A percentile compares a stretch with the other conserved stretches of the same genome.
Evolutionary conservation across 352 stramenopile species (phyloP).

Genomic region (Peronospora farinosa): DNA sequence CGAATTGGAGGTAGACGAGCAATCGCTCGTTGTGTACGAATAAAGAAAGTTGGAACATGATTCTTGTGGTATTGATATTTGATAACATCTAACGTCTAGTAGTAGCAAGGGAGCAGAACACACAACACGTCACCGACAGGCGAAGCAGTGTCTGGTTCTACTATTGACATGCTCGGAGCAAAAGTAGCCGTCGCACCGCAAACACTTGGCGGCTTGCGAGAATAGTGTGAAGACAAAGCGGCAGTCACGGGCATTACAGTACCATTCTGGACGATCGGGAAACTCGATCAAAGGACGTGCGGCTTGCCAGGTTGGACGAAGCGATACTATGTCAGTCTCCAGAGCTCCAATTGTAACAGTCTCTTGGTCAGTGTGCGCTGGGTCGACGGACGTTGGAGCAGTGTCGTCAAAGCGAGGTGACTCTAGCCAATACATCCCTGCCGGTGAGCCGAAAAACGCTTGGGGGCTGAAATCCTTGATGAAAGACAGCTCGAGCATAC

Average conservation of each 20-base stretch:
- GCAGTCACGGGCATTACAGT: conserved; percentile 57
- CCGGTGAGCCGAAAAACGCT: conserved; percentile 26
- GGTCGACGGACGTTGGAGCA: conserved; percentile 1
- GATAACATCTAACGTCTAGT: conserved; percentile 6
- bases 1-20: conserved; percentile 28
- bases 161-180: conserved; percentile 46
- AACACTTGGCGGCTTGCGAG: conserved; percentile 43
- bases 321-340: conserved; percentile 1
- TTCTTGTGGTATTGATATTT: background rate
- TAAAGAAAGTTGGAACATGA: conserved; percentile 10
- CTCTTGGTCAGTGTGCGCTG: conserved; percentile 11
- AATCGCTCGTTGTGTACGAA: conserved; percentile 32
- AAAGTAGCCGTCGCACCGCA: conserved; percentile 46
- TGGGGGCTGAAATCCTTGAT: conserved; percentile 46
- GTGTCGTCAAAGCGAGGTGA: conserved; percentile 26
- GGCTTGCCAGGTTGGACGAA: conserved; percentile 4
- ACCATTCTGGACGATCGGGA: conserved; percentile 58
- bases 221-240: conserved; percentile 69
- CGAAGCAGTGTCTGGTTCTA: conserved; percentile 33
- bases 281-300: conserved; percentile 36
- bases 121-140: conserved; percentile 23
- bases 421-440: conserved; percentile 19
- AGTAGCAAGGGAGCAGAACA: conserved; percentile 8
- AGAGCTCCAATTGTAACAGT: conserved; percentile 2
- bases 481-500: conserved; percentile 40